Evolutionary conservation across 495 filamentous ascomycete genomes (phyloP).

Genomic region (Trichoderma orchidacearum): DNA sequence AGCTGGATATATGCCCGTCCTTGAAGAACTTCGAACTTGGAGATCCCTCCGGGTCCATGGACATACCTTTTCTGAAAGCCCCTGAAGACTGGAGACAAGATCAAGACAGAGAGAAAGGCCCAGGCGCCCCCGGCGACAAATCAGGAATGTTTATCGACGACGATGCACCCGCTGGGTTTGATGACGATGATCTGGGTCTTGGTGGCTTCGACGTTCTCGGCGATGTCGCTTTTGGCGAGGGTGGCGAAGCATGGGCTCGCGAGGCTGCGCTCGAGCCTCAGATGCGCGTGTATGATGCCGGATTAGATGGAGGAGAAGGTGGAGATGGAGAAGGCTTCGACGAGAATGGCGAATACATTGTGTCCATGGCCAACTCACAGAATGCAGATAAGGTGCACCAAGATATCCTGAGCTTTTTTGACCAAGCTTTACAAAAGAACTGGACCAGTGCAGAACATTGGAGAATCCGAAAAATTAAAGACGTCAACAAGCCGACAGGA

Average conservation of each 20-base stretch:
- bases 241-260: conserved; percentile 59
- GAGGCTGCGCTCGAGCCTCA: conserved; percentile 53
- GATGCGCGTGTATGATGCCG: conserved; percentile 43
- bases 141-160: conserved; percentile 76
- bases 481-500: conserved; percentile 48
- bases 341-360: conserved; percentile 47
- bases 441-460: conserved; percentile 99
- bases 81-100: conserved; percentile 73
- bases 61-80: conserved; percentile 85
- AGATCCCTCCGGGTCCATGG: conserved; percentile 64
- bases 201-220: conserved; percentile 62
- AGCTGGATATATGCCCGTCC: conserved; percentile 88
- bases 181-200: conserved; percentile 59
- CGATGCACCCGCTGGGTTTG: conserved; percentile 64
- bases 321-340: conserved; percentile 49
- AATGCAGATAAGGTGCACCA: conserved; percentile 57
- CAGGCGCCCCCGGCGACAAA: conserved; percentile 42
- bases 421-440: conserved; percentile 86
- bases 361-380: conserved; percentile 53
- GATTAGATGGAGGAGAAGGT: conserved; percentile 34
- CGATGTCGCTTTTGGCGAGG: conserved; percentile 59
- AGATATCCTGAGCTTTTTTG: conserved; percentile 93
- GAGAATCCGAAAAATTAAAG: conserved; percentile 89
- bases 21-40: conserved; percentile 87
- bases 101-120: conserved; percentile 38